Conservation (phyloP, 2,329 filamentous ascomycete genomes). For the Penicillium aurantiogriseum region DNA sequence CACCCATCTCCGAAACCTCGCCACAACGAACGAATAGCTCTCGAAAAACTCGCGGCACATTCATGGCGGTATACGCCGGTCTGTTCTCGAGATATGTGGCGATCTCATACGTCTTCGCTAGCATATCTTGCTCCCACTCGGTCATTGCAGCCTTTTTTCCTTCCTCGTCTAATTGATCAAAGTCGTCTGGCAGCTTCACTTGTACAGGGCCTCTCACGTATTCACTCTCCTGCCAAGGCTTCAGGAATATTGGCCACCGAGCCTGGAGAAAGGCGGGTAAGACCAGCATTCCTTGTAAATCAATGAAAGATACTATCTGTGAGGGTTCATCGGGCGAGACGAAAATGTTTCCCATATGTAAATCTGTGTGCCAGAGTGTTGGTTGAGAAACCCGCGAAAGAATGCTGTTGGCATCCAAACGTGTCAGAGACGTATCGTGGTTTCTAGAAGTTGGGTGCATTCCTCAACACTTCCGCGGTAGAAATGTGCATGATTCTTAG, state of each 20-base stretch:
- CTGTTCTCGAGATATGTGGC: background rate
- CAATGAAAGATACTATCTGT: background rate
- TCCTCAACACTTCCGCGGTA: background rate
- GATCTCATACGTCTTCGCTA: background rate
- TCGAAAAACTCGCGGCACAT: background rate
- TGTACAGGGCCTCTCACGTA: background rate
- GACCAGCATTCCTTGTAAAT: background rate
- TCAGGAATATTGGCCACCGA: background rate
- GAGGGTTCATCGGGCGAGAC: background rate
- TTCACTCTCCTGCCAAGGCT: background rate
- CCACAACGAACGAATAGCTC: background rate
- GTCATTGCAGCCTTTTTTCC: background rate
- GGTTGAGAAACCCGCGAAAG: background rate
- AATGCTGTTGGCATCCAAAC: background rate
- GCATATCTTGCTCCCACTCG: background rate
- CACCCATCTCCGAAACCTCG: background rate
- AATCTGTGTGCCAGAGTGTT: background rate
- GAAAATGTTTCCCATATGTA: background rate
- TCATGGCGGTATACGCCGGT: background rate
- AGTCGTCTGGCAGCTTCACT: slow-evolving; percentile 36
- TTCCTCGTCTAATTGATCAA: background rate
- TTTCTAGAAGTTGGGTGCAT: background rate
- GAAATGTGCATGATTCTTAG: background rate
- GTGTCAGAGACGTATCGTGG: background rate
- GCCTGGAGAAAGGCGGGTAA: background rate